Evolutionary conservation across 106 monocot genomes (phyloP).

Genomic region (Dendrobium catenatum): DNA sequence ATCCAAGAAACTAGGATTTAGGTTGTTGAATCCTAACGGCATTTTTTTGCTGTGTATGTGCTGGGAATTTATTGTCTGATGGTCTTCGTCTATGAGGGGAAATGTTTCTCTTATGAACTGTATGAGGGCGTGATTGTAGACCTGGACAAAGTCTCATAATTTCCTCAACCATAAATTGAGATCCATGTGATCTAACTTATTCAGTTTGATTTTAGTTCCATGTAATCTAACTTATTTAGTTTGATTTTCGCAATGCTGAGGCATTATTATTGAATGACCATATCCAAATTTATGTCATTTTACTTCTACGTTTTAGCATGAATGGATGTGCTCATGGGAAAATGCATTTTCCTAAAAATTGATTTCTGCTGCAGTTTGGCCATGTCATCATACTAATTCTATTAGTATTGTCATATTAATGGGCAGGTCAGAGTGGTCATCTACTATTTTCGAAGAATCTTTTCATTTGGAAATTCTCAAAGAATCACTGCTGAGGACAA

Average conservation of each 20-base stretch:
- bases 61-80: not conserved
- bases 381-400: not conserved
- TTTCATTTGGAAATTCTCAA: constrained; percentile 66
- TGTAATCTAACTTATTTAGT: not conserved
- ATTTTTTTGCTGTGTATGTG: not conserved
- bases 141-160: not conserved
- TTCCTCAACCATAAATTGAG: not conserved
- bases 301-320: not conserved
- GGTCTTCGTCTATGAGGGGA: not conserved
- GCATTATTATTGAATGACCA: not conserved
- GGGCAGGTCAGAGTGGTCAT: constrained; percentile 30
- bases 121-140: not conserved
- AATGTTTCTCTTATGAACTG: not conserved
- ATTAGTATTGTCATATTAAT: not conserved
- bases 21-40: not conserved
- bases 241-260: not conserved
- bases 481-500: constrained; percentile 71
- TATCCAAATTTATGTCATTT: not conserved
- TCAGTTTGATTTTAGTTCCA: not conserved
- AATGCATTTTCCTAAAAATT: not conserved
- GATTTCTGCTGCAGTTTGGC: not conserved
- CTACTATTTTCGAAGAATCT: constrained; percentile 45
- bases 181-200: not conserved
- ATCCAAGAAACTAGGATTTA: not conserved
- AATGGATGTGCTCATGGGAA: not conserved